These are phyloP conservation scores for Sporothrix pseudoabietina DNA, from an alignment of 2,329 filamentous ascomycete species.

Conservation along the genomic window DNA sequence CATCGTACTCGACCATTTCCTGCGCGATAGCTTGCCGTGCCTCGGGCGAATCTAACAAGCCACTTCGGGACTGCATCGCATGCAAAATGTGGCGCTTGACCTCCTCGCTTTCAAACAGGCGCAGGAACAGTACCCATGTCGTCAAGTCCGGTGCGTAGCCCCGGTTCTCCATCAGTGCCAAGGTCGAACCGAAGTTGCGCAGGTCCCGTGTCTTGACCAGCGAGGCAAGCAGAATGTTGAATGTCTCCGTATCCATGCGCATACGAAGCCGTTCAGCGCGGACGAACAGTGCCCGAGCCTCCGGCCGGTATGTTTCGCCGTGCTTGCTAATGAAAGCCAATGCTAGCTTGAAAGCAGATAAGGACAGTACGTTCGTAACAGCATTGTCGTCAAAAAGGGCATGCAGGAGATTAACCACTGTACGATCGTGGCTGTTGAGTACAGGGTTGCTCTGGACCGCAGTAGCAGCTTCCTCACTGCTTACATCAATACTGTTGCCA, in stretches of 20 bases:
- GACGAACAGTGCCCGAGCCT: conserved; percentile 43
- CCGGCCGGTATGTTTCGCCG: conserved; percentile 38
- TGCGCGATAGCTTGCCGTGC: conserved; percentile 46
- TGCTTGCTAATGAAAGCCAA: conserved; percentile 46
- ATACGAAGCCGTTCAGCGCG: conserved; percentile 45
- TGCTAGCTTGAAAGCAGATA: conserved; percentile 48
- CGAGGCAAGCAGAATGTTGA: conserved; percentile 52
- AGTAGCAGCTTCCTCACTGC: conserved; percentile 28
- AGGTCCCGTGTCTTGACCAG: conserved; percentile 47
- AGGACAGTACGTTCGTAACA: conserved; percentile 44
- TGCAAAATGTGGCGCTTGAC: conserved; percentile 51
- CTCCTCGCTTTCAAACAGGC: conserved; percentile 62
- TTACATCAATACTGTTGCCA: background rate
- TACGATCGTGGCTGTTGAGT: conserved; percentile 40
- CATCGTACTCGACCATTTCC: conserved; percentile 50
- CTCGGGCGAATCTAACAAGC: conserved; percentile 46
- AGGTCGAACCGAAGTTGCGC: conserved; percentile 46
- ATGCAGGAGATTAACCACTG: conserved; percentile 46
- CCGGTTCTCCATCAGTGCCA: conserved; percentile 47
- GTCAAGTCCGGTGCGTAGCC: conserved; percentile 47
- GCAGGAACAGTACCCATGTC: conserved; percentile 54
- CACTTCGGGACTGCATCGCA: conserved; percentile 49
- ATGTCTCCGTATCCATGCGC: conserved; percentile 51
- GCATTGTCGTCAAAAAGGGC: conserved; percentile 45
- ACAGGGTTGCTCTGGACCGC: background rate